Evolutionary conservation across 805 yeast genomes (phyloP).

Genomic region (Wickerhamomyces queroliae): DNA sequence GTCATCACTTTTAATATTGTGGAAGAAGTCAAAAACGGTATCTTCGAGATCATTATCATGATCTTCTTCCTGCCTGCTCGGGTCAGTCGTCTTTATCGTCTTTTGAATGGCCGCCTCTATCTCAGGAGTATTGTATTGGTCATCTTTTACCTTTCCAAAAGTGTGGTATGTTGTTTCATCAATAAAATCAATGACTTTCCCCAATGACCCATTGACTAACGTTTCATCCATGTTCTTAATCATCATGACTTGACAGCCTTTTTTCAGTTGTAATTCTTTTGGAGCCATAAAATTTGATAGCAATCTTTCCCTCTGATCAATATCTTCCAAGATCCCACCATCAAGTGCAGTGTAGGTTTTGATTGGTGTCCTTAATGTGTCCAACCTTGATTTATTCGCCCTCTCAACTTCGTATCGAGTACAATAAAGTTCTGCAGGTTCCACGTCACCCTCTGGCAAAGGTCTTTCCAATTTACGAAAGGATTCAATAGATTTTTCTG

Average conservation of each 20-base stretch:
- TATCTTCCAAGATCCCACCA: slow-evolving; percentile 41
- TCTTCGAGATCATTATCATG: slow-evolving; percentile 30
- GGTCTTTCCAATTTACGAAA: slow-evolving; percentile 50
- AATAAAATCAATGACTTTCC: slow-evolving; percentile 57
- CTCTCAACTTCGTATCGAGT: slow-evolving; percentile 67
- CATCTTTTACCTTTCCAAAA: slow-evolving; percentile 23
- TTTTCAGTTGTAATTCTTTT: slow-evolving; percentile 46
- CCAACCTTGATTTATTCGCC: slow-evolving; percentile 51
- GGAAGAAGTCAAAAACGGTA: slow-evolving; percentile 43
- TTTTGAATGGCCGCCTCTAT: slow-evolving; percentile 21
- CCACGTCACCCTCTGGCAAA: slow-evolving; percentile 50
- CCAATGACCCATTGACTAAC: slow-evolving; percentile 74
- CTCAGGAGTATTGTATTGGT: slow-evolving; percentile 18
- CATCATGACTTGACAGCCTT: slow-evolving; percentile 80
- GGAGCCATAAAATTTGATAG: slow-evolving; percentile 62
- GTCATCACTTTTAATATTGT: slow-evolving; percentile 20
- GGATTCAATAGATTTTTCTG: slow-evolving; percentile 38
- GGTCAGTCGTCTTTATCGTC: slow-evolving; percentile 4
- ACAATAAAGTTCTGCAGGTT: slow-evolving; percentile 70
- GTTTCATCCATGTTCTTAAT: slow-evolving; percentile 68
- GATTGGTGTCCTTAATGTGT: slow-evolving; percentile 36
- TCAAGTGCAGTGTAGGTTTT: slow-evolving; percentile 46
- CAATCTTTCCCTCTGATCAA: slow-evolving; percentile 35
- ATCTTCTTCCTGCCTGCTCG: slow-evolving; percentile 12
- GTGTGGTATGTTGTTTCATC: slow-evolving; percentile 44